phyloP scores from a whole-genome alignment of 108 stramenopile genomes.

The Schizochytrium sp. region DNA sequence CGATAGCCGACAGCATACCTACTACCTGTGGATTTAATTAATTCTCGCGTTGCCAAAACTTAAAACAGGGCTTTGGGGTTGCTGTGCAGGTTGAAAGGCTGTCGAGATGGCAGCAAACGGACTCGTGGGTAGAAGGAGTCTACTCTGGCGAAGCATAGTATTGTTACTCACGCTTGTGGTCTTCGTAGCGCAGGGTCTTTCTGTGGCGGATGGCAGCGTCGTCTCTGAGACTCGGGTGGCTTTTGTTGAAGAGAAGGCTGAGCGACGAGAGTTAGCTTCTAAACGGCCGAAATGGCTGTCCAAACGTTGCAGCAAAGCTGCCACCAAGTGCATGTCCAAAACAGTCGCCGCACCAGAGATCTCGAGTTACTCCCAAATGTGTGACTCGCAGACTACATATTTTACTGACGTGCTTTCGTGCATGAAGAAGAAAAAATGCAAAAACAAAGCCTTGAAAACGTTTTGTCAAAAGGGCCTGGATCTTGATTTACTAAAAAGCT shows the following conservation, averaged over 20 bases:
- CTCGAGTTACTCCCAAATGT: background rate
- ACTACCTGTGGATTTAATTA: background rate
- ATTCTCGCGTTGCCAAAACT: no score
- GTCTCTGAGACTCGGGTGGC: no score
- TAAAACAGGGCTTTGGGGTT: no score
- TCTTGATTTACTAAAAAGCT: background rate
- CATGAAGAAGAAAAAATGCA: slow-evolving; percentile 20
- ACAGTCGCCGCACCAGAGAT: background rate
- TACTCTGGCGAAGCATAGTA: no score
- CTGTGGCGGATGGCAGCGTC: no score
- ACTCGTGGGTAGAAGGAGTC: no score
- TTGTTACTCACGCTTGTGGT: background rate
- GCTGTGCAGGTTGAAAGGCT: no score
- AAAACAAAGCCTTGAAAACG: background rate
- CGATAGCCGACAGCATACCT: background rate
- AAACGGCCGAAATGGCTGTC: slow-evolving; percentile 1
- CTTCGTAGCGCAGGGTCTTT: background rate
- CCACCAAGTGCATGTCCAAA: background rate
- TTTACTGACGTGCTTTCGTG: background rate
- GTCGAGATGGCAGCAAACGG: no score
- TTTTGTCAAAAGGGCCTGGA: background rate
- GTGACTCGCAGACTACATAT: background rate
- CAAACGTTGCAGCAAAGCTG: background rate
- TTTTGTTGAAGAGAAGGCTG: no score
- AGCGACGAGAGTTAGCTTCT: no score